phyloP scores from a whole-genome alignment of 129 eudicot genomes.

The Silybum marianum region DNA sequence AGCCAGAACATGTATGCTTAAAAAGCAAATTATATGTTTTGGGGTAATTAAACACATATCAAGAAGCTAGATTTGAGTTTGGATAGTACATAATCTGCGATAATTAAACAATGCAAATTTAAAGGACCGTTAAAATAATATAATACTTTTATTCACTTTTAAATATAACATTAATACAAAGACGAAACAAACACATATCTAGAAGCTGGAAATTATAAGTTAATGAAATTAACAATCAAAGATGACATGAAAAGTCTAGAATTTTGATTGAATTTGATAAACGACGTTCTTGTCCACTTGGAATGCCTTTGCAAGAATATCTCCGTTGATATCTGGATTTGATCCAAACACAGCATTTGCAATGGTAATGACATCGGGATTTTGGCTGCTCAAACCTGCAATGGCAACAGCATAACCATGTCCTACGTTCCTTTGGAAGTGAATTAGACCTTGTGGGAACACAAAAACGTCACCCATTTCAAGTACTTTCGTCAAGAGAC shows the following conservation, averaged over 20 bases:
- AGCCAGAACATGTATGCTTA: no score
- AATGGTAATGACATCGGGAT: conserved; percentile 39
- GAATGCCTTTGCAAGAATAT: conserved; percentile 36
- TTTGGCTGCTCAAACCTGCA: conserved; percentile 47
- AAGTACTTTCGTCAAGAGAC: conserved; percentile 35
- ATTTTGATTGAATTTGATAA: conserved; percentile 22
- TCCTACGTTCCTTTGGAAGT: conserved; percentile 43
- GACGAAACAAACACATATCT: not conserved
- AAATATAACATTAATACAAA: not conserved
- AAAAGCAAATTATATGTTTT: no score
- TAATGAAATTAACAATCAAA: not conserved
- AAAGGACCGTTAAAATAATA: not conserved
- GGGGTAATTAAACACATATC: no score
- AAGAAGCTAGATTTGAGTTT: no score
- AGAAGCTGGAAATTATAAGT: not conserved
- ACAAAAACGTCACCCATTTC: conserved; percentile 46
- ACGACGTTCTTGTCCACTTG: conserved; percentile 18
- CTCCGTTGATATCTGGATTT: conserved; percentile 21
- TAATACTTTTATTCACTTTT: not conserved
- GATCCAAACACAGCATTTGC: conserved; percentile 32
- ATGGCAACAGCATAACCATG: conserved; percentile 14
- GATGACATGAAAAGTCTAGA: not conserved
- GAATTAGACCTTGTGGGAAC: conserved; percentile 47
- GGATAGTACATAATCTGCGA: no score
- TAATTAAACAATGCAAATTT: not conserved